A percentile compares a stretch with the other conserved stretches of the same genome.
Evolutionary conservation across 305 asterid species (phyloP).

Genomic region (Salvia sclarea): DNA sequence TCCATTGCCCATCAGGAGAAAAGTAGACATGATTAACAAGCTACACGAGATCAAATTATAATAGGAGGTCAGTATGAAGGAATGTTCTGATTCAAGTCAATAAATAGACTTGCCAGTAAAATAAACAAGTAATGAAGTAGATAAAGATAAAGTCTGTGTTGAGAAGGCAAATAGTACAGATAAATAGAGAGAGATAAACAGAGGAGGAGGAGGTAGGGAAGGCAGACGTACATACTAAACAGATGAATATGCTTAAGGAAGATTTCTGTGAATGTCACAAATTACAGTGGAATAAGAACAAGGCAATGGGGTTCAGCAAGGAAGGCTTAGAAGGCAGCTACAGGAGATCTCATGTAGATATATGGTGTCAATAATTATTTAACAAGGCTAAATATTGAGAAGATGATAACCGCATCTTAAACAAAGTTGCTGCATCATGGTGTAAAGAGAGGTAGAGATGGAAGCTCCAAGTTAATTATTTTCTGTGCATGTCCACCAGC

Average conservation of each 20-base stretch:
- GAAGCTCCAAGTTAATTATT: background rate
- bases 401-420: background rate
- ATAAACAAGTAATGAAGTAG: background rate
- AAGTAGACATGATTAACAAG: conserved; percentile 94
- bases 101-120: background rate
- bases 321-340: background rate
- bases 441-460: background rate
- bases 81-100: background rate
- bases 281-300: background rate
- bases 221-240: background rate
- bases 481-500: background rate
- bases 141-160: conserved; percentile 1
- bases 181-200: background rate
- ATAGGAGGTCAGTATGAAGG: conserved; percentile 19
- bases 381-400: background rate
- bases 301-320: no score
- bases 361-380: background rate
- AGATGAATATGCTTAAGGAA: background rate
- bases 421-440: background rate
- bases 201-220: background rate
- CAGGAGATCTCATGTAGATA: background rate
- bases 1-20: conserved; percentile 95
- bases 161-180: conserved; percentile 13
- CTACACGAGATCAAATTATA: conserved; percentile 46
- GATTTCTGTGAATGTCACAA: background rate